A percentile compares a stretch with the other conserved stretches of the same genome.
These are phyloP conservation scores for Penicillium nucicola DNA, from an alignment of 495 filamentous ascomycete species.

Conservation along the genomic window DNA sequence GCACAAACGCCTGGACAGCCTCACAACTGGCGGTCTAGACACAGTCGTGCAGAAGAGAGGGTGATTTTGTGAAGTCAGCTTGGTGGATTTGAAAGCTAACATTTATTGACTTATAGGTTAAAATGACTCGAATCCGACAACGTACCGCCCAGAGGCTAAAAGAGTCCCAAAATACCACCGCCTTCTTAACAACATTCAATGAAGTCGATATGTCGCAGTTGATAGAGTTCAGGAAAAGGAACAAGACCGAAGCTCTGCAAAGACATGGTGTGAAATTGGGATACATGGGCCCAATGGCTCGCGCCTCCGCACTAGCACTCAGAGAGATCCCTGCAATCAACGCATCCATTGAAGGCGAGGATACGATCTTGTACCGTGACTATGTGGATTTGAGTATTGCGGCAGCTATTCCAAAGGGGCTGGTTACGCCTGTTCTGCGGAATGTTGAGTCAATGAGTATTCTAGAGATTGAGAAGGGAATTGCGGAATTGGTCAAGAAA, in stretches of 20 bases:
- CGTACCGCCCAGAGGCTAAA: slow-evolving; percentile 88
- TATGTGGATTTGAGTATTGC: slow-evolving; percentile 92
- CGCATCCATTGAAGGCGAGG: slow-evolving; percentile 84
- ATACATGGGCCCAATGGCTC: slow-evolving; percentile 89
- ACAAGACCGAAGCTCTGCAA: slow-evolving; percentile 83
- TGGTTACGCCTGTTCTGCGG: slow-evolving; percentile 85
- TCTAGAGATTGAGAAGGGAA: slow-evolving; percentile 76
- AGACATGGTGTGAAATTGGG: slow-evolving; percentile 88
- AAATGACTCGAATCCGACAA: slow-evolving; percentile 95
- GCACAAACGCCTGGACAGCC: too few species aligned
- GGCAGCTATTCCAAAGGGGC: slow-evolving; percentile 89
- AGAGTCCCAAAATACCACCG: slow-evolving; percentile 89
- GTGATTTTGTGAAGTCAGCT: slow-evolving; percentile 31
- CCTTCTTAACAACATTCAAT: slow-evolving; percentile 89
- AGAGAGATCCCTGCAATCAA: slow-evolving; percentile 82
- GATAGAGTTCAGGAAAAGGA: slow-evolving; percentile 82
- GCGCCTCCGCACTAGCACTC: slow-evolving; percentile 79
- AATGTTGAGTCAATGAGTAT: slow-evolving; percentile 78
- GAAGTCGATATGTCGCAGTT: slow-evolving; percentile 91
- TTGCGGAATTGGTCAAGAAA: slow-evolving; percentile 84
- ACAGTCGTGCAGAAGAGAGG: slow-evolving; percentile 74
- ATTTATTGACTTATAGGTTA: slow-evolving; percentile 54
- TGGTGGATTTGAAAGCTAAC: neutral
- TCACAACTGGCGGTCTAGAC: slow-evolving; percentile 26
- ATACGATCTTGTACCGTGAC: slow-evolving; percentile 88